These are phyloP conservation scores for Phytopythium montanum DNA, from an alignment of 352 stramenopile species.

Conservation along the genomic window DNA sequence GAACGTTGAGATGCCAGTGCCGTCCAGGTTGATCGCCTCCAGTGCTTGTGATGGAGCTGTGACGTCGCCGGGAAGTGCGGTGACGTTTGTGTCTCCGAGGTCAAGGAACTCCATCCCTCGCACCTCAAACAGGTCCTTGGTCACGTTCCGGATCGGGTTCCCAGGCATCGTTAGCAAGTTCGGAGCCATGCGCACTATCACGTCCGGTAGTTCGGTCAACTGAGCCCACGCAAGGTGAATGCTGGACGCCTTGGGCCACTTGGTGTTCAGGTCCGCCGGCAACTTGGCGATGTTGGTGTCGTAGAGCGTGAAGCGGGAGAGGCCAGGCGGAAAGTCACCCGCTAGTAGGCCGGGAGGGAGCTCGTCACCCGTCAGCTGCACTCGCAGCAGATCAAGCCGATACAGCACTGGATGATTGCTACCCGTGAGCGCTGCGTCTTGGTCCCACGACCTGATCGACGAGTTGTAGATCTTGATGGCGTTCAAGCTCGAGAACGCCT, in stretches of 20 bases:
- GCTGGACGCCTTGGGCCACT: neutral
- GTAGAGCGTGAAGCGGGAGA: neutral
- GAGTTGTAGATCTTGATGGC: constrained; percentile 1
- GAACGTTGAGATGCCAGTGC: neutral
- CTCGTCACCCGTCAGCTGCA: neutral
- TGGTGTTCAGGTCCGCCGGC: neutral
- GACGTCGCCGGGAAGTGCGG: too few relatives aligned
- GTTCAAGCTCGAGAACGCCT: neutral
- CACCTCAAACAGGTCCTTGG: too few relatives aligned
- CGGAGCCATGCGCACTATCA: neutral
- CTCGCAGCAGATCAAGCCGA: neutral
- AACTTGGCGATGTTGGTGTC: neutral
- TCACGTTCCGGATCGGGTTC: too few relatives aligned
- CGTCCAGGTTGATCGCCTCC: neutral
- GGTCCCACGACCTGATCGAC: neutral
- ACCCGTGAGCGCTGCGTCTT: neutral
- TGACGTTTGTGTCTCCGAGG: too few relatives aligned
- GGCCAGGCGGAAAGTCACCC: neutral
- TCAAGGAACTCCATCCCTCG: too few relatives aligned
- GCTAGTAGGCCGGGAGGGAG: neutral
- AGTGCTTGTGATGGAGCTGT: too few relatives aligned
- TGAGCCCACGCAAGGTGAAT: neutral
- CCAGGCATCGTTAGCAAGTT: too few relatives aligned
- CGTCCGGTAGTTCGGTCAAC: neutral
- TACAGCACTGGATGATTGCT: neutral